These are phyloP conservation scores for Cladophialophora chaetospira DNA, from an alignment of 2,329 filamentous ascomycete genomes.

Conservation along the genomic window DNA sequence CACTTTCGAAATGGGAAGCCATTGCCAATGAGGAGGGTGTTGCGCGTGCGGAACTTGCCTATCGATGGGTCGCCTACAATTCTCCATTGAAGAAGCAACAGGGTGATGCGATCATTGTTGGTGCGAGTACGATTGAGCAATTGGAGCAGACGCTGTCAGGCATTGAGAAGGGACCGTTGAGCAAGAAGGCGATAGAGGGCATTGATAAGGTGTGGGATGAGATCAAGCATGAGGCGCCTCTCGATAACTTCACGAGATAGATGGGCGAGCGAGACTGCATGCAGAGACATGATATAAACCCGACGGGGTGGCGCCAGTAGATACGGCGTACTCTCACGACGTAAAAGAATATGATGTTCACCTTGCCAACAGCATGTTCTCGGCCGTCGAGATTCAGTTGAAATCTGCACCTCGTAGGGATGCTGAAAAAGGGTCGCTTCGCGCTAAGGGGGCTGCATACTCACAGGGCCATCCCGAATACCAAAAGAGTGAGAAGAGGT, in stretches of 20 bases:
- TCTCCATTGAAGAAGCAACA: constrained; percentile 36
- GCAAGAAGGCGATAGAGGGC: constrained; percentile 29
- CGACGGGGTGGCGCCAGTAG: no score
- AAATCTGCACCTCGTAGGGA: no score
- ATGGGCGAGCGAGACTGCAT: not conserved
- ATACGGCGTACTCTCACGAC: no score
- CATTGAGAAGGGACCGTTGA: constrained; percentile 39
- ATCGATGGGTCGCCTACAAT: constrained; percentile 42
- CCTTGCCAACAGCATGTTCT: no score
- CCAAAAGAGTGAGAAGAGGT: no score
- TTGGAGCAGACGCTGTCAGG: constrained; percentile 36
- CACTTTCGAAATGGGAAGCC: constrained; percentile 38
- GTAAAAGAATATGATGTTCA: no score
- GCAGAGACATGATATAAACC: no score
- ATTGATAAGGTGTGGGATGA: constrained; percentile 37
- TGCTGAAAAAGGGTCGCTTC: no score
- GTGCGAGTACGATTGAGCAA: constrained; percentile 39
- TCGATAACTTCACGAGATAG: constrained; percentile 30
- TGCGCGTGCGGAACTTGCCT: constrained; percentile 39
- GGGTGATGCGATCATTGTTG: constrained; percentile 38
- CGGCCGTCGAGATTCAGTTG: no score
- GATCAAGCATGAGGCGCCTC: constrained; percentile 36
- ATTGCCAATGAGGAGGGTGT: constrained; percentile 33
- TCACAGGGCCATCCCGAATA: no score
- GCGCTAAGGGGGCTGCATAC: no score